phyloP scores from a whole-genome alignment of 768 basidiomycete species.

The Clathrus columnatus region DNA sequence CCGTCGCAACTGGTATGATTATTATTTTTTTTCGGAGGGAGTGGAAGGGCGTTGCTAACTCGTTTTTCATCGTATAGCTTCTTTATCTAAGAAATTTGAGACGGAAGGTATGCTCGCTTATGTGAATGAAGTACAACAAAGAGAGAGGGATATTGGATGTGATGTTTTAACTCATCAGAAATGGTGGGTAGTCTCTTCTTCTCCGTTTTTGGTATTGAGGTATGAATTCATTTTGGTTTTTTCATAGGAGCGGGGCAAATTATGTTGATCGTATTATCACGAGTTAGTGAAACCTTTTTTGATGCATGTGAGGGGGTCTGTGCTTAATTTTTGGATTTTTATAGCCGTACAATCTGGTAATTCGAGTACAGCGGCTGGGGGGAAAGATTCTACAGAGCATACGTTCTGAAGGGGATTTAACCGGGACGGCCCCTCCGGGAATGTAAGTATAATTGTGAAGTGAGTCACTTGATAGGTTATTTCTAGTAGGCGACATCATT shows the following conservation, averaged over 20 bases:
- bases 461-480: too few relatives aligned
- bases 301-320: not conserved
- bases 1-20: constrained; percentile 58
- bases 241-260: constrained; percentile 74
- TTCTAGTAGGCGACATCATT: too few relatives aligned
- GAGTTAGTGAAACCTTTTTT: constrained; percentile 22
- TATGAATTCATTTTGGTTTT: not conserved
- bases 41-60: not conserved
- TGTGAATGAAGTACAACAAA: constrained; percentile 78
- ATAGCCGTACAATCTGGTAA: constrained; percentile 73
- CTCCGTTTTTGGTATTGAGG: constrained; percentile 1
- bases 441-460: too few relatives aligned
- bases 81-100: constrained; percentile 73
- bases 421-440: too few relatives aligned
- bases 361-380: constrained; percentile 75
- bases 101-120: constrained; percentile 90
- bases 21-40: not conserved
- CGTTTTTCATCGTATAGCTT: constrained; percentile 35
- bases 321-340: not conserved
- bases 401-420: constrained; percentile 42
- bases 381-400: constrained; percentile 86
- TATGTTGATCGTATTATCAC: constrained; percentile 83
- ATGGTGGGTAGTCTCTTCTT: constrained; percentile 43
- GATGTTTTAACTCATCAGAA: constrained; percentile 93
- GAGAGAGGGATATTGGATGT: constrained; percentile 80